phyloP scores from a whole-genome alignment of 768 basidiomycete species.

The Imleria badia region DNA sequence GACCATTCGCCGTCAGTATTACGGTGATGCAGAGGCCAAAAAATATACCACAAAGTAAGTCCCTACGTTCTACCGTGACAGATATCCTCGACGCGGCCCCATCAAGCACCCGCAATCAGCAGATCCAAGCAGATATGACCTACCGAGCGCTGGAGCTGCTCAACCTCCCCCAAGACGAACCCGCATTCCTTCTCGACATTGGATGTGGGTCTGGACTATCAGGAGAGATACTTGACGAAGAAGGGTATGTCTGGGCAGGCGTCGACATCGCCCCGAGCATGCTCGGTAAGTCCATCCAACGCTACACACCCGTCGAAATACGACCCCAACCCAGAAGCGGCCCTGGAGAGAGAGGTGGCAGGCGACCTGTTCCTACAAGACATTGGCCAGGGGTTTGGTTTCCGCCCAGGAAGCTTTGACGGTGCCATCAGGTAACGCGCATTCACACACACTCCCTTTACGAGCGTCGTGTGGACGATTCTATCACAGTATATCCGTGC shows the following conservation, averaged over 20 bases:
- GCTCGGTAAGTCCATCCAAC: constrained; percentile 63
- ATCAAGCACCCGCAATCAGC: constrained; percentile 87
- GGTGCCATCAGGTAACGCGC: constrained; percentile 85
- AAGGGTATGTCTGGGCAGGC: constrained; percentile 91
- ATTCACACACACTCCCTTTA: neutral
- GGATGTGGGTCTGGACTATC: constrained; percentile 97
- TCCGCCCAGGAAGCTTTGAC: constrained; percentile 95
- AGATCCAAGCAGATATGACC: constrained; percentile 97
- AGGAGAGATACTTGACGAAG: constrained; percentile 94
- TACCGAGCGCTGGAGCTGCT: constrained; percentile 92
- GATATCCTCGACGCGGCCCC: constrained; percentile 9
- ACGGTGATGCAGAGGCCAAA: constrained; percentile 91
- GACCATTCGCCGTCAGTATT: constrained; percentile 61
- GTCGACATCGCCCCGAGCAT: constrained; percentile 96
- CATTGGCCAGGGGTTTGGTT: constrained; percentile 97
- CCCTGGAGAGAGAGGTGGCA: constrained; percentile 91
- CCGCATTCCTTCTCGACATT: constrained; percentile 89
- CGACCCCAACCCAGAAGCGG: constrained; percentile 67
- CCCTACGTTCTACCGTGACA: neutral
- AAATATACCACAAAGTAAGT: constrained; percentile 95
- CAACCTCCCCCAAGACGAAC: constrained; percentile 73
- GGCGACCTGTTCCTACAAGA: constrained; percentile 97
- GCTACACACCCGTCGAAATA: neutral
- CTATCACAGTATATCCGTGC: constrained; percentile 81
- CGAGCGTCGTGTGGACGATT: neutral